Conservation (phyloP, 2,329 filamentous ascomycete species). For the Aureobasidium melanogenum region DNA sequence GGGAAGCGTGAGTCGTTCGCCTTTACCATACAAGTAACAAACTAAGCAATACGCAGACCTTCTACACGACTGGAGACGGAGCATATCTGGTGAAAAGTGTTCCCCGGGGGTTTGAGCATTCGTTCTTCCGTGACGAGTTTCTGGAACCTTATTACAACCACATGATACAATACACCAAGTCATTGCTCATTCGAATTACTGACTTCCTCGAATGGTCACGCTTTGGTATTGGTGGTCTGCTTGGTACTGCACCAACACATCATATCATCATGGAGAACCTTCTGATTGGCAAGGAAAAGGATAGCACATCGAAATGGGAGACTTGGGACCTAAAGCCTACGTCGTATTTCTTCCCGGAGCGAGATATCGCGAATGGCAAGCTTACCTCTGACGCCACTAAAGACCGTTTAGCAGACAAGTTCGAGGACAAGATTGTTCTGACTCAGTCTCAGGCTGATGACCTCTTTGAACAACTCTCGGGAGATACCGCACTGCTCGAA, state of each 20-base stretch:
- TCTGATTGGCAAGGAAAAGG: constrained; percentile 48
- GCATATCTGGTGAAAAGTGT: constrained; percentile 64
- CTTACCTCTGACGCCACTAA: constrained; percentile 58
- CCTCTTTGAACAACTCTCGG: constrained; percentile 47
- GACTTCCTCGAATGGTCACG: constrained; percentile 55
- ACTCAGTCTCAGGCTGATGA: constrained; percentile 45
- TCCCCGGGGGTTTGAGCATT: constrained; percentile 59
- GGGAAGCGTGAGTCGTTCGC: constrained; percentile 45
- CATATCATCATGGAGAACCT: constrained; percentile 75
- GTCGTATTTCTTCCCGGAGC: constrained; percentile 67
- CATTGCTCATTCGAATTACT: constrained; percentile 61
- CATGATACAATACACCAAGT: constrained; percentile 51
- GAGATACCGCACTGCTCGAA: constrained; percentile 56
- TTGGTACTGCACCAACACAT: constrained; percentile 57
- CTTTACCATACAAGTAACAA: neutral
- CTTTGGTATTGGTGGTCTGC: constrained; percentile 48
- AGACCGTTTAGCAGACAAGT: constrained; percentile 57
- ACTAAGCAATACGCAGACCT: constrained; percentile 42
- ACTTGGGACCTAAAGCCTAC: constrained; percentile 67
- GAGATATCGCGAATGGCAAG: constrained; percentile 57
- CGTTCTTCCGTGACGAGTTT: constrained; percentile 59
- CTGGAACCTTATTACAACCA: constrained; percentile 56
- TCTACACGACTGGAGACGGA: constrained; percentile 59
- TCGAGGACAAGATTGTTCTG: constrained; percentile 56
- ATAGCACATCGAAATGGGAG: constrained; percentile 48